Conservation (phyloP, 2,329 filamentous ascomycete genomes). For the Pleoardoris graminearum region DNA sequence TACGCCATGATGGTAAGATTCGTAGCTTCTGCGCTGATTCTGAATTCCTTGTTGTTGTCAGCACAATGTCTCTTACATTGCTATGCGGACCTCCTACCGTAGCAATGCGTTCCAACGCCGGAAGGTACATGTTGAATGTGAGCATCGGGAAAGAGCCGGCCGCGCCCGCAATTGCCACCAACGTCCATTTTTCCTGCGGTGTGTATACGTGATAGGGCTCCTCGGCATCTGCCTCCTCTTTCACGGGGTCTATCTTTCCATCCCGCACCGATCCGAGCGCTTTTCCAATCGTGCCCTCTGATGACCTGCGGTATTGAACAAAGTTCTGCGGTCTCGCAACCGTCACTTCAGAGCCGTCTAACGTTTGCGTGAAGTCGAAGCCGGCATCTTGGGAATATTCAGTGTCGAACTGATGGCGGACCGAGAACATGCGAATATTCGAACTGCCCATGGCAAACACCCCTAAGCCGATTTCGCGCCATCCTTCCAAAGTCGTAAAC, state of each 20-base stretch:
- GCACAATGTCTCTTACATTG: neutral
- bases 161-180: constrained; percentile 34
- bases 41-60: constrained; percentile 29
- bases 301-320: constrained; percentile 6
- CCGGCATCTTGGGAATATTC: constrained; percentile 14
- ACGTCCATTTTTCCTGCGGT: constrained; percentile 12
- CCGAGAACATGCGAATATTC: constrained; percentile 20
- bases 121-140: constrained; percentile 53
- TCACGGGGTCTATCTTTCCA: neutral
- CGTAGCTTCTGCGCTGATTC: constrained; percentile 28
- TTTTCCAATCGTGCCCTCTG: constrained; percentile 13
- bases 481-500: constrained; percentile 26
- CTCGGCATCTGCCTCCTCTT: neutral
- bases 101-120: constrained; percentile 41
- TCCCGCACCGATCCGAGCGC: constrained; percentile 7
- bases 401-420: constrained; percentile 20
- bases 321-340: neutral
- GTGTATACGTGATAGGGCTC: constrained; percentile 18
- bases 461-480: constrained; percentile 20
- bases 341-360: neutral
- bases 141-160: constrained; percentile 51
- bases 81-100: constrained; percentile 11
- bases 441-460: constrained; percentile 21
- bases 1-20: constrained; percentile 42
- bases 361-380: constrained; percentile 4